These are phyloP conservation scores for Boletus rufocinnamomeus DNA, from an alignment of 768 basidiomycete species.

Conservation along the genomic window DNA sequence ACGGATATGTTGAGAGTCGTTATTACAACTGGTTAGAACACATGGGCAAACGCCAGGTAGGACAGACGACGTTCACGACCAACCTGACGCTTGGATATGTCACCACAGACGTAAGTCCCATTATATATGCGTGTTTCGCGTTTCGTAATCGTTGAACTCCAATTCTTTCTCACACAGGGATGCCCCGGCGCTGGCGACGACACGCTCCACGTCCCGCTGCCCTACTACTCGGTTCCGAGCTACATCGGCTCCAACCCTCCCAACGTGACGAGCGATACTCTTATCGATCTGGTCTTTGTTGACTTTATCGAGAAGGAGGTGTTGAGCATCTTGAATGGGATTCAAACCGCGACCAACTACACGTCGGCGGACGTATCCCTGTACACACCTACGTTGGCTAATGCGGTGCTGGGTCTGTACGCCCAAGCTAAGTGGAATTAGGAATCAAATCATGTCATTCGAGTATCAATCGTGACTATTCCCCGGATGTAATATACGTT, in stretches of 20 bases:
- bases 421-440: constrained; percentile 40
- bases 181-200: constrained; percentile 82
- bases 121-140: not conserved
- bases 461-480: not conserved
- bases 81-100: constrained; percentile 75
- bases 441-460: not conserved
- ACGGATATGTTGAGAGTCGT: constrained; percentile 51
- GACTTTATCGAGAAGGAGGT: constrained; percentile 63
- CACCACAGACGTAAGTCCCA: constrained; percentile 57
- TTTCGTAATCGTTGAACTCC: not conserved
- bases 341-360: constrained; percentile 54
- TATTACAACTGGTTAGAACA: constrained; percentile 60
- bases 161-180: constrained; percentile 36
- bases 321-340: constrained; percentile 53
- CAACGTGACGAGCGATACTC: constrained; percentile 46
- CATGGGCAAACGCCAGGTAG: constrained; percentile 42
- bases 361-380: constrained; percentile 48
- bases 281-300: constrained; percentile 75
- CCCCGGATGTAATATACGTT: not conserved
- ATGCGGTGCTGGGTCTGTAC: constrained; percentile 42
- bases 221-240: constrained; percentile 53
- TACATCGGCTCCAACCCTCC: constrained; percentile 63
- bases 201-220: constrained; percentile 59
- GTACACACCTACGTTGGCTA: constrained; percentile 51
- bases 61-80: not conserved